Base-by-base conservation (phyloP, 2,329 filamentous ascomycete genomes). In the Hirsutella minnesotensis region DNA sequence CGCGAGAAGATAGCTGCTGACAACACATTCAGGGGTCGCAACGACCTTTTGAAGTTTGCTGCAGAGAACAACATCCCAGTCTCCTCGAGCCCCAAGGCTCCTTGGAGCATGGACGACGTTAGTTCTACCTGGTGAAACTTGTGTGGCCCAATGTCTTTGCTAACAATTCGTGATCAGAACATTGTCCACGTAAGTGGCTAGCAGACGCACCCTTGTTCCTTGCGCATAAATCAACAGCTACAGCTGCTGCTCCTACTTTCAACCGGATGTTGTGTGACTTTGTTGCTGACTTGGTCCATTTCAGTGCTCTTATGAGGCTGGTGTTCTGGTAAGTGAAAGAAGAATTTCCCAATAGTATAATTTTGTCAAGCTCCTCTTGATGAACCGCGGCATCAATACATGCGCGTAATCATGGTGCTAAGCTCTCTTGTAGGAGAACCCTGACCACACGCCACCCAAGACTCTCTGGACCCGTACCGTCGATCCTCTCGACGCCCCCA, bases 251-350 rank as follows among this genome's bases (percentile, higher is more conserved):
- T 12, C 12, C 24, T 12, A 7, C 12, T 27, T 27, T 27, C 7
- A 27, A 27, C 12, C 24, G 7, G 12, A 27, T n/a, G 24, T 12
- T 27, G 24, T 27, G 24, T 27, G 24, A 27, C 24, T 27, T 24
- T 13, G n/a, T n/a, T n/a, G 15, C 37, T 39, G 21, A 39, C 37
- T 39, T 27, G 12, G 9, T 22, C 9, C 21, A 19, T 21, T n/a
- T n/a, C 21, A 39, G 37, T 86, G 80, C 70, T 74, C 68, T 47
- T 94, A 92, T 63, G 86, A 94, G 69, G 81, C 81, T 41, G 85
- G 85, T 57, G 39, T 49, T 49, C 72, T 86, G 46, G 38, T 40
- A 33, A 19, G 38, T 33, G 29, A 27, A 7, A 7, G 24, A 27
- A 7, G 7, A 7, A 7, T 27, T 12, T 12, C 12, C 12, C 24